phyloP scores from a whole-genome alignment of 2,329 filamentous ascomycete species.

The Dothideomycetes sp. region DNA sequence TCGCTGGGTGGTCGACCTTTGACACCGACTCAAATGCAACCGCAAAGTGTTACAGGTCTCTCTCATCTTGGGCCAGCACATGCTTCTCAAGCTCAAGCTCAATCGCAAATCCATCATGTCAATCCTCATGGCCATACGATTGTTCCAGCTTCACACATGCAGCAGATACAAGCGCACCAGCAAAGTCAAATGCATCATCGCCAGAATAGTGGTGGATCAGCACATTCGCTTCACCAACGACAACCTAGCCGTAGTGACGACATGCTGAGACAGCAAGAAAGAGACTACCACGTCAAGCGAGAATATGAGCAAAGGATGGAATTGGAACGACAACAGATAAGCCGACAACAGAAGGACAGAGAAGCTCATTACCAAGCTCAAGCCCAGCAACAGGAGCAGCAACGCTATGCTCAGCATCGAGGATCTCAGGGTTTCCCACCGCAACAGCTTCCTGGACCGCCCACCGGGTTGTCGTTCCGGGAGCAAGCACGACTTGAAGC shows the following conservation, averaged over 20 bases:
- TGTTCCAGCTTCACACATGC: constrained; percentile 5
- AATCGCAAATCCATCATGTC: constrained; percentile 22
- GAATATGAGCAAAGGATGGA: constrained; percentile 10
- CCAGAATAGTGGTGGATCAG: constrained; percentile 20
- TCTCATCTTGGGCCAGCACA: constrained; percentile 8
- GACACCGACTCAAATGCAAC: constrained; percentile 14
- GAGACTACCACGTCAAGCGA: constrained; percentile 4
- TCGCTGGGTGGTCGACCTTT: constrained; percentile 19
- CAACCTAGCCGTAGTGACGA: constrained; percentile 22
- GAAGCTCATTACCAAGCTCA: constrained; percentile 7
- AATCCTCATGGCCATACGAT: constrained; percentile 21
- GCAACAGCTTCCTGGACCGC: not conserved
- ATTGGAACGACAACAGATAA: constrained; percentile 9
- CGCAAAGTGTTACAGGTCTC: constrained; percentile 2
- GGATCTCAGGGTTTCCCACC: constrained; percentile 2
- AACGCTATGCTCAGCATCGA: constrained; percentile 3
- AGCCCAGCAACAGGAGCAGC: constrained; percentile 10
- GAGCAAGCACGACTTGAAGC: constrained; percentile 9
- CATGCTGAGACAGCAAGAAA: constrained; percentile 19
- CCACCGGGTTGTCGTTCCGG: not conserved
- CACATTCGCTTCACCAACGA: constrained; percentile 20
- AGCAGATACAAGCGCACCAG: constrained; percentile 18
- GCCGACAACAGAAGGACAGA: constrained; percentile 7
- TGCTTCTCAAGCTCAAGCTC: constrained; percentile 5
- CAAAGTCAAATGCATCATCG: constrained; percentile 23